phyloP scores from a whole-genome alignment of 345 rosid species.

The Salix suchowensis region DNA sequence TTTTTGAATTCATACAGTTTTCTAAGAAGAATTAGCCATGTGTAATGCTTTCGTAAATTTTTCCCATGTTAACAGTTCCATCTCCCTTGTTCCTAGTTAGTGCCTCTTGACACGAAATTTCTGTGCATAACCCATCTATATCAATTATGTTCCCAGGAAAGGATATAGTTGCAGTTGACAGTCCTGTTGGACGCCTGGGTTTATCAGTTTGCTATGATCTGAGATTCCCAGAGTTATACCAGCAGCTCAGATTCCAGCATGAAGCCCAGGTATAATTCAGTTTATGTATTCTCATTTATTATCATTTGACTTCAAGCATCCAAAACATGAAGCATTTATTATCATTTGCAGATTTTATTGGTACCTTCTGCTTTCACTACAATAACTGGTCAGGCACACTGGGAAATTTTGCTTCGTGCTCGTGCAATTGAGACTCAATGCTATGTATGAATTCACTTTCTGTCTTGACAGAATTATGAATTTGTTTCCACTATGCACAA shows the following conservation, averaged over 20 bases:
- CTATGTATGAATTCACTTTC: conserved; percentile 50
- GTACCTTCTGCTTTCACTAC: conserved; percentile 89
- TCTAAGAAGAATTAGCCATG: background rate
- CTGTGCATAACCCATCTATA: conserved; percentile 2
- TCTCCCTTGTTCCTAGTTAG: background rate
- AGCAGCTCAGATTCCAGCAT: conserved; percentile 74
- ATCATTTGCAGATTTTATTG: conserved; percentile 51
- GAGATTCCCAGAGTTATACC: conserved; percentile 90
- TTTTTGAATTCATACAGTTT: background rate
- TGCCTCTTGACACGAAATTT: background rate
- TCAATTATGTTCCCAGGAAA: conserved; percentile 42
- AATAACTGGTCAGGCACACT: conserved; percentile 86
- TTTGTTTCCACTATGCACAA: background rate
- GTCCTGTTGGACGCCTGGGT: conserved; percentile 82
- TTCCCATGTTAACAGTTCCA: background rate
- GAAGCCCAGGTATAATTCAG: conserved; percentile 57
- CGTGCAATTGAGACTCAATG: conserved; percentile 95
- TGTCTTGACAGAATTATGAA: background rate
- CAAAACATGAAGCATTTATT: background rate
- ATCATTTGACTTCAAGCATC: background rate
- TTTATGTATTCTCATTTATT: background rate
- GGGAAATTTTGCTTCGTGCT: conserved; percentile 93
- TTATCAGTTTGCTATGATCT: conserved; percentile 83
- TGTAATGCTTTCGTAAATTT: background rate
- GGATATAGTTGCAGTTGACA: conserved; percentile 63